These are phyloP conservation scores for Sarocladium oryzae DNA, from an alignment of 2,329 filamentous ascomycete species.

Conservation along the genomic window DNA sequence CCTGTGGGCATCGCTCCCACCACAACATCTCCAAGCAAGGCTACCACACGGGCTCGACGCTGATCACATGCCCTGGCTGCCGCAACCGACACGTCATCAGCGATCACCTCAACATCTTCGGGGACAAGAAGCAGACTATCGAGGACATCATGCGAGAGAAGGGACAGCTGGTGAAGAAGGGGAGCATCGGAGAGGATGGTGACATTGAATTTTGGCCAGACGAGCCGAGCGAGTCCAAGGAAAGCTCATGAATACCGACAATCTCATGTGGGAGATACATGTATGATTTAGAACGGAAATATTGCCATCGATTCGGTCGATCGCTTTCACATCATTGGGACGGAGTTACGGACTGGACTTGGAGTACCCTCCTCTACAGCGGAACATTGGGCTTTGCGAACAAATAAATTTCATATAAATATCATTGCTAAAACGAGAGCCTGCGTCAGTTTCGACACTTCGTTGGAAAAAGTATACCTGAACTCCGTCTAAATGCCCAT, in stretches of 20 bases:
- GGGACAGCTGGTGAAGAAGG: constrained; percentile 67
- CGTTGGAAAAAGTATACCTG: neutral
- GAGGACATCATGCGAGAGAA: constrained; percentile 73
- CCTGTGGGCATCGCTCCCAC: constrained; percentile 71
- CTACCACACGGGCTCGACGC: constrained; percentile 82
- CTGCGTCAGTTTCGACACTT: too few relatives aligned
- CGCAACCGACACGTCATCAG: constrained; percentile 84
- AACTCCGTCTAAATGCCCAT: constrained; percentile 22
- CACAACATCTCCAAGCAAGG: constrained; percentile 90
- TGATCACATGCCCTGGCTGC: constrained; percentile 84
- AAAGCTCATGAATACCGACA: neutral
- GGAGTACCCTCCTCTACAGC: neutral
- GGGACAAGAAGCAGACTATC: constrained; percentile 58
- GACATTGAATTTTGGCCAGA: constrained; percentile 92
- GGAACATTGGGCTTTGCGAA: constrained; percentile 1
- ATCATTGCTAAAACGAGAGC: neutral
- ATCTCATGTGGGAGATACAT: neutral
- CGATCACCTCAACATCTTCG: constrained; percentile 79
- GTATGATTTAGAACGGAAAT: constrained; percentile 1
- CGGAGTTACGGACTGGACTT: constrained; percentile 1
- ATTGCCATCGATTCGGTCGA: neutral
- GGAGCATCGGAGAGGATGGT: constrained; percentile 67
- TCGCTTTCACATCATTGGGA: constrained; percentile 1
- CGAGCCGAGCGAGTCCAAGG: constrained; percentile 30
- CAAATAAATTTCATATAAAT: constrained; percentile 5